Base-by-base conservation (phyloP, 192 early-diverging fungal genomes). In the Dimargaris xerosporica region DNA sequence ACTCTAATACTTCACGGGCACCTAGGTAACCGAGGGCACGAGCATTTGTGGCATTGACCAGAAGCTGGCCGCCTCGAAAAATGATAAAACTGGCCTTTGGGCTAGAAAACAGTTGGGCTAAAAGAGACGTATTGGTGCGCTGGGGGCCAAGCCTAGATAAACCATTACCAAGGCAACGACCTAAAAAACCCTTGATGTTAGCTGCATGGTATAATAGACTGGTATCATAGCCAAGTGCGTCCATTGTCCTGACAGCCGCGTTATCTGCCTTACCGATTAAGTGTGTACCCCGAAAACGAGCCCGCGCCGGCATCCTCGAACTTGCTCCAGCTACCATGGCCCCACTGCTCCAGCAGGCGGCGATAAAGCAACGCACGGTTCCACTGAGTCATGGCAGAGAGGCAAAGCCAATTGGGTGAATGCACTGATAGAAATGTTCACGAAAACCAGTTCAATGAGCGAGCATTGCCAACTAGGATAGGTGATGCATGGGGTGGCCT, bases 1-100 rank as follows among this genome's bases (percentile, higher is more conserved):
- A 21, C 58, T 41, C 11, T 30, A 15, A 21, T 19, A 9, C 12
- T n/a, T 39, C 58, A 41, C 21, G 41, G 41, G 13, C 17, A 41
- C n/a, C 6, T 26, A 60, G 21, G 43, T 44, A 41, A n/a, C n/a
- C 58, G 6, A 60, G 26, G 34, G 58, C 42, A 17, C n/a, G 43
- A 21, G 16, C 1, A 5, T 21, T 13, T 23, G 17, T 13, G 17
- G 21, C n/a, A 43, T n/a, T 16, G 19, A 17, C 19, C 41, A 60
- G 28, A 10, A 29, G n/a, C 10, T 60, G 5, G 41, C 13, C 42
- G 39, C 41, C 21, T 10, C 23, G 58, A 44, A 60, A 41, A 11
- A 60, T 44, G 26, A 60, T 21, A 34, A 60, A 60, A 21, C n/a
- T 30, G 43, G 58, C 58, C 31, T 21, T n/a, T 5, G 58, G 58